A percentile compares a stretch with the other conserved stretches of the same genome.
phyloP scores from a whole-genome alignment of 257 asterid species.

The Gentiana dahurica region DNA sequence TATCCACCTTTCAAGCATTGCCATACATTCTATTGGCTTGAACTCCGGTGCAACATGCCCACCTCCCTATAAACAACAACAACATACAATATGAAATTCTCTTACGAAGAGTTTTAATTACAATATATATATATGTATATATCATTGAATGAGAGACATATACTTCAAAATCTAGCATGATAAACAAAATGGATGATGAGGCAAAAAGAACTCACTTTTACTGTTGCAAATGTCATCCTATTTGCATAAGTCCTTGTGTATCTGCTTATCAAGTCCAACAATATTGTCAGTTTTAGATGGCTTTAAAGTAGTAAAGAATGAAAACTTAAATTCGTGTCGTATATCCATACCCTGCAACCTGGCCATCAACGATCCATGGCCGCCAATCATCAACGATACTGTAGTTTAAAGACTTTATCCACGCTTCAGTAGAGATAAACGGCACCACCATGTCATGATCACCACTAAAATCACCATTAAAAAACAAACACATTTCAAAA shows the following conservation, averaged over 20 bases:
- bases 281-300: no score
- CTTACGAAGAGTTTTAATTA: no score
- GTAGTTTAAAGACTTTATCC: constrained; percentile 25
- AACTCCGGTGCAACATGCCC: no score
- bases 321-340: not conserved
- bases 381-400: constrained; percentile 20
- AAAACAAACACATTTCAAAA: not conserved
- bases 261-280: constrained; percentile 6
- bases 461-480: constrained; percentile 8
- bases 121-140: no score
- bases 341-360: constrained; percentile 22
- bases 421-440: constrained; percentile 18
- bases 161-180: no score
- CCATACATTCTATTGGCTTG: no score
- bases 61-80: no score
- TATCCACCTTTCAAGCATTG: no score
- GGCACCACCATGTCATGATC: constrained; percentile 19
- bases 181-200: no score
- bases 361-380: constrained; percentile 21
- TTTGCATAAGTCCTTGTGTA: constrained; percentile 27
- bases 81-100: no score
- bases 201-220: constrained; percentile 15
- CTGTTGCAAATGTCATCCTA: constrained; percentile 24
- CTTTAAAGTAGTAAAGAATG: not conserved
- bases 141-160: no score